Evolutionary conservation across 805 yeast species (phyloP).

Genomic region (Monosporozyma yasuniensis): DNA sequence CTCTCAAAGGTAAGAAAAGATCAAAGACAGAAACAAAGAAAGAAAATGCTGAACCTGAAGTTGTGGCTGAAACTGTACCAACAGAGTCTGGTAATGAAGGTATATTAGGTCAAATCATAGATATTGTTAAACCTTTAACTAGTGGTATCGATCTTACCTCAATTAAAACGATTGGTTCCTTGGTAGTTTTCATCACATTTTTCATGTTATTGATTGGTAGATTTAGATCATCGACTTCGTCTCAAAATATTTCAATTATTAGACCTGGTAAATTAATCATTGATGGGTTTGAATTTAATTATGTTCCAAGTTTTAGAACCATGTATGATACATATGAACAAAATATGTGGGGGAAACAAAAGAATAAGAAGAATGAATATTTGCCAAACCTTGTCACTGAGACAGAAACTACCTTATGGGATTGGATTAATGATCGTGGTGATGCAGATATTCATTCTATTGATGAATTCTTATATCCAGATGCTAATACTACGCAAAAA

Average conservation of each 20-base stretch:
- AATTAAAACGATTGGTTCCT: conserved; percentile 7
- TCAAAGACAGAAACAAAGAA: conserved; percentile 6
- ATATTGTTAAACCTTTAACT: conserved; percentile 1
- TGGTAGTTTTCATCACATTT: conserved; percentile 6
- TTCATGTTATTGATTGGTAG: neutral
- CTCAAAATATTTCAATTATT: conserved; percentile 10
- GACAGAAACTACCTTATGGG: conserved; percentile 60
- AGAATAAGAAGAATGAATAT: conserved; percentile 7
- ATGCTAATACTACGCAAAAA: neutral
- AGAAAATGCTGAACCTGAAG: neutral
- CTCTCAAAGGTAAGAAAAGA: conserved; percentile 11
- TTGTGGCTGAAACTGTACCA: neutral
- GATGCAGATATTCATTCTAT: conserved; percentile 7
- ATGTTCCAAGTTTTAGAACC: conserved; percentile 36
- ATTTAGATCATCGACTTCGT: neutral
- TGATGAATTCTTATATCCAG: conserved; percentile 3
- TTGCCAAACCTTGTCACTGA: conserved; percentile 27
- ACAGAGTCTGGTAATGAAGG: neutral
- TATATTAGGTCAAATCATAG: neutral
- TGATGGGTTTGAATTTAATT: conserved; percentile 32
- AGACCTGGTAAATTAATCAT: conserved; percentile 24
- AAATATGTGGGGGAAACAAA: conserved; percentile 10
- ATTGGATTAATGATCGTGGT: conserved; percentile 52
- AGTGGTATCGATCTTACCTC: conserved; percentile 16
- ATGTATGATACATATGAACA: conserved; percentile 25